A percentile compares a stretch with the other conserved stretches of the same genome.
These are phyloP conservation scores for Laguncularia racemosa DNA, from an alignment of 345 rosid genomes.

Conservation along the genomic window DNA sequence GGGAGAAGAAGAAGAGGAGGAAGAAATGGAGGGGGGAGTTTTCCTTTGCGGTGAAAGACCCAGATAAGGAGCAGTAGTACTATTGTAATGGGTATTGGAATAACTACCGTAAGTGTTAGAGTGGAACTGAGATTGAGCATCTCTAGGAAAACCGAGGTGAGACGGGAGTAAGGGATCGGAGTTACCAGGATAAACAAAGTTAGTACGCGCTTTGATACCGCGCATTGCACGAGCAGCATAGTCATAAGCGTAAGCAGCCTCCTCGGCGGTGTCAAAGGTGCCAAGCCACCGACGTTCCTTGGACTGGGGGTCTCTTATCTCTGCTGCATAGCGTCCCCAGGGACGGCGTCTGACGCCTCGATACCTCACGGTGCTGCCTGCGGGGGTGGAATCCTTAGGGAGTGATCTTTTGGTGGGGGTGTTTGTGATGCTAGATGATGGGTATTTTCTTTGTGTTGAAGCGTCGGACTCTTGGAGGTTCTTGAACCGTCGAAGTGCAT, in stretches of 20 bases:
- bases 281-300: conserved; percentile 97
- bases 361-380: conserved; percentile 49
- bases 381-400: not conserved
- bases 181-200: conserved; percentile 58
- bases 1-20: conserved; percentile 11
- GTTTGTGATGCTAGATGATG: no score
- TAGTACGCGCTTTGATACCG: conserved; percentile 86
- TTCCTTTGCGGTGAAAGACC: not conserved
- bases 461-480: no score
- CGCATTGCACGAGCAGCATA: conserved; percentile 89
- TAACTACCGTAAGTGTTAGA: no score
- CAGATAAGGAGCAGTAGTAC: no score
- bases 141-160: not conserved
- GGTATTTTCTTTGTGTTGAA: no score
- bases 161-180: conserved; percentile 18
- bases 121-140: no score
- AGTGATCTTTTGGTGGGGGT: no score
- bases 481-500: no score
- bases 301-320: conserved; percentile 88
- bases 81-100: no score
- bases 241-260: conserved; percentile 97
- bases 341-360: conserved; percentile 96
- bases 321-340: conserved; percentile 98
- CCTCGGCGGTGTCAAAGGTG: conserved; percentile 95
- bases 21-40: not conserved